Conservation (phyloP, 352 stramenopile genomes). For the Halophytophthora batemanensis region DNA sequence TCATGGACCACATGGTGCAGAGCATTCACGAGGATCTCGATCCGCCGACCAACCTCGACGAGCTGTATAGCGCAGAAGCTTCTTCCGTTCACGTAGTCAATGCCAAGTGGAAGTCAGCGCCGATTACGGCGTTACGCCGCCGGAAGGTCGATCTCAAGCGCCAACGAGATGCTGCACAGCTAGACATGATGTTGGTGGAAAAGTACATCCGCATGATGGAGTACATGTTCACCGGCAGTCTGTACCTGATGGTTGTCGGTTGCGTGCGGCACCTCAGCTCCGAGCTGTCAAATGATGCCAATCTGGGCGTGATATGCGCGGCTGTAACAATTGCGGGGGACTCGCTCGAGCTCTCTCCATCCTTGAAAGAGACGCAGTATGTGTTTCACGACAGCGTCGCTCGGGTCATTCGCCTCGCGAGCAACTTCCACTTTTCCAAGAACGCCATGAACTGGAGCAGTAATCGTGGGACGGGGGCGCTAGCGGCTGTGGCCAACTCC, state of each 20-base stretch:
- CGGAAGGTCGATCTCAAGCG: slow-evolving; percentile 28
- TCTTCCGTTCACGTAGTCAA: slow-evolving; percentile 43
- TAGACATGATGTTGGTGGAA: slow-evolving; percentile 45
- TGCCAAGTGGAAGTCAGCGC: slow-evolving; percentile 59
- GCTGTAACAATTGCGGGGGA: slow-evolving; percentile 45
- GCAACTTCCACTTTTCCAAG: slow-evolving; percentile 64
- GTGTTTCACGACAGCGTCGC: slow-evolving; percentile 52
- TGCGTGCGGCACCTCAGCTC: slow-evolving; percentile 31
- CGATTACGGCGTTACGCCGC: slow-evolving; percentile 40
- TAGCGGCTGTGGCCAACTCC: slow-evolving; percentile 27
- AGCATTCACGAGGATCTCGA: slow-evolving; percentile 35
- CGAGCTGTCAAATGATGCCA: slow-evolving; percentile 39
- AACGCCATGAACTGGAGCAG: slow-evolving; percentile 55
- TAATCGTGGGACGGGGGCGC: slow-evolving; percentile 38
- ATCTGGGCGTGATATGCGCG: slow-evolving; percentile 40
- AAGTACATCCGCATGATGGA: slow-evolving; percentile 58
- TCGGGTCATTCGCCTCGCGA: slow-evolving; percentile 46
- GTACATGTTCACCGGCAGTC: slow-evolving; percentile 68
- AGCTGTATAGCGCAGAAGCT: slow-evolving; percentile 44
- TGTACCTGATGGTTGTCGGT: slow-evolving; percentile 63
- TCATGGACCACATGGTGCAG: slow-evolving; percentile 55
- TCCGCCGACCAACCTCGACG: slow-evolving; percentile 44
- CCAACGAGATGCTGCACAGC: slow-evolving; percentile 41
- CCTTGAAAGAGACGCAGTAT: slow-evolving; percentile 43
- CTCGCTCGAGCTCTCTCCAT: slow-evolving; percentile 40